A percentile compares a stretch with the other conserved stretches of the same genome.
Conservation (phyloP, 345 rosid species). For the Gossypium australe region DNA sequence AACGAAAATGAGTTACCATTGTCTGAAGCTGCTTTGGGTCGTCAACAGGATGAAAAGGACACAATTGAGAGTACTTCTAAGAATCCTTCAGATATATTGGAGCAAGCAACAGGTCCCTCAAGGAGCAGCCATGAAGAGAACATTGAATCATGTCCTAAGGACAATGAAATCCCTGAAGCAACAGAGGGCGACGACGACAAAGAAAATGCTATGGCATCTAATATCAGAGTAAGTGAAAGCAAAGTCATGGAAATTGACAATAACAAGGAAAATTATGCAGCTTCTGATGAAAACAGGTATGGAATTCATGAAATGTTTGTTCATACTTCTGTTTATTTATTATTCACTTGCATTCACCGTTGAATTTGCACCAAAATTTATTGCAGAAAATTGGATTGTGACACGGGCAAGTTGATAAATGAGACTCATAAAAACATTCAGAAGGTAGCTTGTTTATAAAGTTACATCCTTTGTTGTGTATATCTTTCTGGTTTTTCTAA, state of each 20-base stretch:
- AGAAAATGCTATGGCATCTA: slow-evolving; percentile 21
- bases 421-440: slow-evolving; percentile 26
- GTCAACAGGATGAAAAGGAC: slow-evolving; percentile 26
- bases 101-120: not conserved
- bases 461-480: not conserved
- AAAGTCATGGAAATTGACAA: slow-evolving; percentile 26
- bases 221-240: slow-evolving; percentile 23
- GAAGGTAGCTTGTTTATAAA: slow-evolving; percentile 29
- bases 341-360: not conserved
- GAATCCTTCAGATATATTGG: not conserved
- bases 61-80: slow-evolving; percentile 15
- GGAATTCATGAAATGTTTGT: slow-evolving; percentile 1
- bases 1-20: slow-evolving; percentile 16
- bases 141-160: not conserved
- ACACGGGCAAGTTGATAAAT: slow-evolving; percentile 6
- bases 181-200: slow-evolving; percentile 16
- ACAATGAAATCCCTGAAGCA: slow-evolving; percentile 7
- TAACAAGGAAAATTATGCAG: slow-evolving; percentile 50
- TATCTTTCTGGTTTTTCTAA: slow-evolving; percentile 17
- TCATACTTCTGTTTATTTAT: not conserved
- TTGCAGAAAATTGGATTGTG: slow-evolving; percentile 33
- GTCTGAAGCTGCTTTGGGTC: slow-evolving; percentile 15
- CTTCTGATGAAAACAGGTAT: slow-evolving; percentile 50
- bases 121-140: slow-evolving; percentile 9
- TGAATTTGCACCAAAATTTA: slow-evolving; percentile 12